Evolutionary conservation across 208 protist species (phyloP), one percentile per base, ranked within the genome.

Genomic region (Phytomonas sp.): DNA sequence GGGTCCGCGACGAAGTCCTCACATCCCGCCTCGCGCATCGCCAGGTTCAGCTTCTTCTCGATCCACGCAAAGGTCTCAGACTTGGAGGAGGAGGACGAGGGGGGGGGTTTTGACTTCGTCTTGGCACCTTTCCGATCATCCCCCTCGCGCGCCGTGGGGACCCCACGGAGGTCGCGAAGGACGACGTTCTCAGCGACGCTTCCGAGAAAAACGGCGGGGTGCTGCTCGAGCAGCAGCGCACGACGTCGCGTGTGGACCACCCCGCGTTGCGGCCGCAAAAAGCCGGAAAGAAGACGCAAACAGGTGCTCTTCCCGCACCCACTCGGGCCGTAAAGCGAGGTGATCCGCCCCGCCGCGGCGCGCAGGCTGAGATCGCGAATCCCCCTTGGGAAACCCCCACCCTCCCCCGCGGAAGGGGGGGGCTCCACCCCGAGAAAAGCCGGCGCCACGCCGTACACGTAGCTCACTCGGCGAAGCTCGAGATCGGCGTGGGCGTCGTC

Each of bases 281-380:
- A 69, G 9, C 85, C 79, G 37, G 75, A 77, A 26, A 92, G 64
- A 23, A 94, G 72, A 13, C 86, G 79, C 32, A 92, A 78, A 62
- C 74, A 88, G 11, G 88, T 91, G 68, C 84, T 91, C 76, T 94
- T 94, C 15, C 88, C 85, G 65, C 74, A 92, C 9, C 85, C 88
- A 59, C 88, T 94, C 8, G 83, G 82, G 2, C 85, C 88, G 67
- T 86, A 90, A 13, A 94, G 73, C 0, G 76, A 80, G 0, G 82
- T 92, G 71, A 94, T 92, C 3, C 53, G 66, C 8, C 81, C 71
- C 8, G 78, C 59, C 5, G 32, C 56, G 3, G 78, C 83, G 5
- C 59, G 66, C 51, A 88, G 75, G 30, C 72, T 78, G 37, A 93
- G 59, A 26, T 81, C 33, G 13, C 43, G 37, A 13, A 93, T 76